Evolutionary conservation across 345 rosid genomes (phyloP), one percentile per base, ranked within the genome.

Genomic region (Cardamine resedifolia): DNA sequence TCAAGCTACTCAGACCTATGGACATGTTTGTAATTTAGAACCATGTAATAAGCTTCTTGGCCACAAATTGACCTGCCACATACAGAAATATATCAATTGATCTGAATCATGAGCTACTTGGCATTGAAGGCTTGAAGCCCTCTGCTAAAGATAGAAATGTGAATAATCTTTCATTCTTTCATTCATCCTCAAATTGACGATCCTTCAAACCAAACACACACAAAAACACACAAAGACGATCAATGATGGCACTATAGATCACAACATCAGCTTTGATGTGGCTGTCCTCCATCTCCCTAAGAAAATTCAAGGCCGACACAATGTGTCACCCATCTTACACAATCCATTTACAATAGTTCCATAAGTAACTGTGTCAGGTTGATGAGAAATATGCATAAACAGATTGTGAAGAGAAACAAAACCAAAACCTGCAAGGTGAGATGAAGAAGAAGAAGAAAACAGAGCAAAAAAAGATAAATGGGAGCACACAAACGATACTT

Each of bases 261-360:
- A 60, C 5, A 8, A 23, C 9, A 39, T 4, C 0, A 8, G 65
- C 2, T 39, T 60, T 60, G 8, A 60, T 39, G 49, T 60, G 31
- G 49, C 4, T 7, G 2, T 60, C 2, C 0, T 76, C 76, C 45
- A 70, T 48, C 72, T 45, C 63, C 61, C 58, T 64, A 11, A 36
- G 53, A 28, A 76, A 20, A 55, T 55, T 60, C 41, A 76, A 34
- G 41, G 75, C 75, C 0, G 41, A 58, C 4, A 0, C 7, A 43
- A n/a, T n/a, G 16, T 27, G 47, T 75, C 30, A 0, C 74, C 70
- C 23, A 41, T 21, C 66, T 61, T 68, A 43, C 79, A 68, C 10
- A 43, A 5, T 2, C 74, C 78, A 51, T 39, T 75, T 0, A 64
- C 16, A 3, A 72, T 52, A 0, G 50, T 41, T 1, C 45, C 66